phyloP scores from a whole-genome alignment of 2,329 filamentous ascomycete species.

The Fusarium pseudograminearum region DNA sequence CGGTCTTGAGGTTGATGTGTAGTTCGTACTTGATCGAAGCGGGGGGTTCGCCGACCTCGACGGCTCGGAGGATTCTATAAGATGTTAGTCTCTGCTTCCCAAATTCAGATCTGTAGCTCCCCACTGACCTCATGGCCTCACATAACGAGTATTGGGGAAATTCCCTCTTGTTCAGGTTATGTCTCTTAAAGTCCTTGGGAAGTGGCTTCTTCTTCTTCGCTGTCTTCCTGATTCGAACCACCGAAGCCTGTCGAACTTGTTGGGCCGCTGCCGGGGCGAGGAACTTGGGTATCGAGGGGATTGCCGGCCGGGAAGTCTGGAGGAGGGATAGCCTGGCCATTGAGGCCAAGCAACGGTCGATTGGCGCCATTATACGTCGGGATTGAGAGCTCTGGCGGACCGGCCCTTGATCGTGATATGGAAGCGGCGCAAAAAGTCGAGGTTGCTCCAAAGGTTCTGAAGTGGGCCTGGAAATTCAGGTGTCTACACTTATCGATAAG shows the following conservation, averaged over 20 bases:
- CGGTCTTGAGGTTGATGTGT: slow-evolving; percentile 82
- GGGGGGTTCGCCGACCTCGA: slow-evolving; percentile 87
- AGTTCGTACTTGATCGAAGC: slow-evolving; percentile 87
- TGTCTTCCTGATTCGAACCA: slow-evolving; percentile 63
- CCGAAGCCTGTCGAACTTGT: slow-evolving; percentile 58
- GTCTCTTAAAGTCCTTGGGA: slow-evolving; percentile 75
- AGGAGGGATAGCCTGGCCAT: slow-evolving; percentile 64
- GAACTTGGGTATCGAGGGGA: slow-evolving; percentile 61
- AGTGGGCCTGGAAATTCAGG: slow-evolving; percentile 43
- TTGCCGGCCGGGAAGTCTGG: slow-evolving; percentile 57
- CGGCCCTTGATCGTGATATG: slow-evolving; percentile 34
- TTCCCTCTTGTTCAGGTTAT: slow-evolving; percentile 73
- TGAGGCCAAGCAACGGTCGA: slow-evolving; percentile 66
- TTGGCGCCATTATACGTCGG: slow-evolving; percentile 60
- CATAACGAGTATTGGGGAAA: slow-evolving; percentile 79
- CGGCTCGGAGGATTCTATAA: slow-evolving; percentile 85
- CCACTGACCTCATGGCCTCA: slow-evolving; percentile 87
- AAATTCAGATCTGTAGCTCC: not conserved
- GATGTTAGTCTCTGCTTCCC: slow-evolving; percentile 11
- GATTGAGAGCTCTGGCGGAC: slow-evolving; percentile 46
- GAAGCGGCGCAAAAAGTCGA: slow-evolving; percentile 45
- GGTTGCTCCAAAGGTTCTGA: slow-evolving; percentile 32
- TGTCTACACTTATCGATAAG: slow-evolving; percentile 46
- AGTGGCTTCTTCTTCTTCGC: slow-evolving; percentile 68
- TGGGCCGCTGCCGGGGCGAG: slow-evolving; percentile 59